These are phyloP conservation scores for Corchorus olitorius DNA, from an alignment of 345 rosid genomes.

Conservation along the genomic window DNA sequence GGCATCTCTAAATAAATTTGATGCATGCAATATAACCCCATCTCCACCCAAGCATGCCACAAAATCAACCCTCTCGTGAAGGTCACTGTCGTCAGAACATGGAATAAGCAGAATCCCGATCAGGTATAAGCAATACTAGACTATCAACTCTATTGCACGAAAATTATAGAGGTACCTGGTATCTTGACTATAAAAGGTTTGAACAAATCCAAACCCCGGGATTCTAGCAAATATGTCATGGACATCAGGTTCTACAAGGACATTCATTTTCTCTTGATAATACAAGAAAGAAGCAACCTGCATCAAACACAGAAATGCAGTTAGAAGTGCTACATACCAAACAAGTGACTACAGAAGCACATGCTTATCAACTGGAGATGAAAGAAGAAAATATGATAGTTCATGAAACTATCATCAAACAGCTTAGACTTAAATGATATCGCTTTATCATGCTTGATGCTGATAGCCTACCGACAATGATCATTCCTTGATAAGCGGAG, in stretches of 20 bases:
- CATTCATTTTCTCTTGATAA: slow-evolving; percentile 94
- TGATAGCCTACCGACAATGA: not conserved
- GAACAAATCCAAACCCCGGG: slow-evolving; percentile 97
- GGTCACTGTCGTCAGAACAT: slow-evolving; percentile 61
- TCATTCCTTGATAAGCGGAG: not conserved
- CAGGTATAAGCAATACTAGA: slow-evolving; percentile 4
- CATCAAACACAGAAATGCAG: slow-evolving; percentile 16
- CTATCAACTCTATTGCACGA: slow-evolving; percentile 6
- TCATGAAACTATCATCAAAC: slow-evolving; percentile 4
- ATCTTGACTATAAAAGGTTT: slow-evolving; percentile 96
- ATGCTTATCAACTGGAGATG: slow-evolving; percentile 4
- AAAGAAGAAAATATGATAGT: not conserved
- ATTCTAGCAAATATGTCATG: slow-evolving; percentile 97
- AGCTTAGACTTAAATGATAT: not conserved
- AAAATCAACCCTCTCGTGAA: slow-evolving; percentile 96
- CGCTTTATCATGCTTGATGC: not conserved
- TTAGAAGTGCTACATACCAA: slow-evolving; percentile 15
- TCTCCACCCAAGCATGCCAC: slow-evolving; percentile 99
- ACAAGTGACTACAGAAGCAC: not conserved
- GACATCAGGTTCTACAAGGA: slow-evolving; percentile 95
- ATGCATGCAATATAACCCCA: slow-evolving; percentile 94
- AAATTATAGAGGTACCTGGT: slow-evolving; percentile 58
- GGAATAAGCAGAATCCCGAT: slow-evolving; percentile 13
- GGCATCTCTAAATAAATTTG: slow-evolving; percentile 89
- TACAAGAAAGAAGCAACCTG: slow-evolving; percentile 90